Base-by-base conservation (phyloP, 139 green algal genomes). In the Coccomyxa sp. region DNA sequence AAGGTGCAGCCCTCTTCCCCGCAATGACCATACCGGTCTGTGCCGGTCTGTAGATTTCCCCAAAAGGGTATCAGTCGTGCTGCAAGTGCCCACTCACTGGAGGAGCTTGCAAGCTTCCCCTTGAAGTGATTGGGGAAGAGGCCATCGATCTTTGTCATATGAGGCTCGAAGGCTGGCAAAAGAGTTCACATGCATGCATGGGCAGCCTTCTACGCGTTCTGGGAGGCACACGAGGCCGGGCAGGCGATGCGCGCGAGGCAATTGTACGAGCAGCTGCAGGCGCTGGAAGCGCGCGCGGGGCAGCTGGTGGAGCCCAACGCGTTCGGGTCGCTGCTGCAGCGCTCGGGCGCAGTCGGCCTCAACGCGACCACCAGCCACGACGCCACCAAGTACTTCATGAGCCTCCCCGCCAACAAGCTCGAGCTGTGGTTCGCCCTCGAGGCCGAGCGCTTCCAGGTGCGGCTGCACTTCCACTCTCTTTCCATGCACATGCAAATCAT, bases 371-470 rank as follows among this genome's bases (percentile, higher is more conserved):
- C 95, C 82, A 89, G 38, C 23, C 94, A 97, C 66, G 95, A 98
- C 84, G 84, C 89, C 58, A 98, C 95, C 21, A 90, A 90, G 76
- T 96, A 94, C 83, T 93, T 85, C 15, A 83, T 85, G 32, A 88
- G 79, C 1, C 88, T 98, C 74, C 95, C 90, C 1, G 76, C 86
- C 66, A 93, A 91, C 82, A 91, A 89, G 75, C 81, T 91, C 16
- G 94, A 97, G 93, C 89, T 98, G 67, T 98, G 94, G 94, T 96
- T 98, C 90, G 94, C 94, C 13, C 81, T 98, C 63, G 95, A 98
- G 88, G 87, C 89, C 14, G 92, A 94, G 68, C 88, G 95, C 32
- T 97, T 98, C 85, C 90, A 92, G 83, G 88, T 88, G 30, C 38
- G 7, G 38, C 38, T 7, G 38, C 38, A 7, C 38, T 51, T 51